Conservation (phyloP, 768 basidiomycete species). For the Boletus subcaerulescens region DNA sequence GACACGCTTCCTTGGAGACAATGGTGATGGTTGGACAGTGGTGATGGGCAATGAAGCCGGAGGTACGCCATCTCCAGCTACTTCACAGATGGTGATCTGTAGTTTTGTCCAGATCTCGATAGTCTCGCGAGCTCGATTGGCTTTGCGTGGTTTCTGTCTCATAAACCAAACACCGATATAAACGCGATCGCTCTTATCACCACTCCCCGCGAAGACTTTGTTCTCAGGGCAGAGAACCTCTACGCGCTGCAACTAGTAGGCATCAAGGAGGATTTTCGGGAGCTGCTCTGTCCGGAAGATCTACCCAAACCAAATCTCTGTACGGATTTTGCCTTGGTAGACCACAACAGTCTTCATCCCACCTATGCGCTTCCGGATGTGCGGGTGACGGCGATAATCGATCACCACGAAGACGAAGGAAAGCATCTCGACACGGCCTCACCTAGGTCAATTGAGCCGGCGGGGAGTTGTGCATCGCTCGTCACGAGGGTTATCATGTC, state of each 20-base stretch:
- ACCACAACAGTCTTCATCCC: constrained; percentile 74
- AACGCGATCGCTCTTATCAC: constrained; percentile 70
- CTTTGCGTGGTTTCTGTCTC: constrained; percentile 71
- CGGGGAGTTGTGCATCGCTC: constrained; percentile 76
- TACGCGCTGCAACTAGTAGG: constrained; percentile 65
- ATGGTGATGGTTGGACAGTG: constrained; percentile 69
- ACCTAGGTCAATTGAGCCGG: constrained; percentile 66
- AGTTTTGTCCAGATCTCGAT: constrained; percentile 70
- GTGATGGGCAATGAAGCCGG: constrained; percentile 97
- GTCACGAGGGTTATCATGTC: constrained; percentile 42
- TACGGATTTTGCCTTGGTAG: constrained; percentile 74
- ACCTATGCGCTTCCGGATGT: constrained; percentile 39
- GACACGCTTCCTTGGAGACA: constrained; percentile 56
- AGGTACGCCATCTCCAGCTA: constrained; percentile 44
- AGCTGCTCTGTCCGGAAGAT: constrained; percentile 70
- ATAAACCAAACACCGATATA: constrained; percentile 32
- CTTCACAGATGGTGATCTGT: neutral
- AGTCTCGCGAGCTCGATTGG: constrained; percentile 82
- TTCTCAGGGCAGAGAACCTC: constrained; percentile 83
- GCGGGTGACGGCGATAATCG: constrained; percentile 74
- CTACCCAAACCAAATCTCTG: constrained; percentile 44
- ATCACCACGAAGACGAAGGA: constrained; percentile 90
- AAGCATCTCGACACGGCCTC: constrained; percentile 54
- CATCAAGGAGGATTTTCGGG: constrained; percentile 45
- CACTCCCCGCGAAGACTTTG: constrained; percentile 63